These are phyloP conservation scores for Mycocentrospora acerina DNA, from an alignment of 2,329 filamentous ascomycete species.

Conservation along the genomic window DNA sequence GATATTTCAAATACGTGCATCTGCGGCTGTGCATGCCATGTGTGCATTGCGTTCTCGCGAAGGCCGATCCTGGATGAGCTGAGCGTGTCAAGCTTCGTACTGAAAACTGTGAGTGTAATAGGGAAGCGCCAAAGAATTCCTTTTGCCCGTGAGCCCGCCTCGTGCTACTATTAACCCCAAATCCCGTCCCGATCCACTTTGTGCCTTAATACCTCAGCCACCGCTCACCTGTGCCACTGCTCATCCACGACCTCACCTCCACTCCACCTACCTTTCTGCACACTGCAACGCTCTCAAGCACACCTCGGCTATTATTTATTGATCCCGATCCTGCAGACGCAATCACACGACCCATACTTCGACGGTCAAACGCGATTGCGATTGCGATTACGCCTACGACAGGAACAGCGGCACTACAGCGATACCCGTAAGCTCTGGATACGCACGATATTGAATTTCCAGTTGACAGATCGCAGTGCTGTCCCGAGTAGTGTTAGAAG, in stretches of 20 bases:
- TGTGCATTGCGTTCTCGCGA: not conserved
- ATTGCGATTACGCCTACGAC: not conserved
- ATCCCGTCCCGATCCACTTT: constrained; percentile 11
- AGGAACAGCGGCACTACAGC: too few relatives aligned
- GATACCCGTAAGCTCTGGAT: constrained; percentile 23
- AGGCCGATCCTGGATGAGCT: not conserved
- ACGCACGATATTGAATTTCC: constrained; percentile 19
- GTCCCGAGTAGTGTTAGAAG: too few relatives aligned
- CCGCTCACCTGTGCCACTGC: constrained; percentile 11
- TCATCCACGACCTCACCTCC: not conserved
- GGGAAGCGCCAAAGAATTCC: constrained; percentile 4
- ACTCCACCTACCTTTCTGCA: not conserved
- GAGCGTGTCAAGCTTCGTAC: constrained; percentile 2
- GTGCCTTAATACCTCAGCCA: constrained; percentile 29
- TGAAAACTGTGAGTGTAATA: too few relatives aligned
- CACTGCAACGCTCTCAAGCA: too few relatives aligned
- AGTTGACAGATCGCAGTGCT: constrained; percentile 24
- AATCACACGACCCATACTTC: too few relatives aligned
- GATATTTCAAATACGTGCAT: constrained; percentile 6
- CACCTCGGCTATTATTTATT: not conserved
- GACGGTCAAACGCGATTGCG: too few relatives aligned
- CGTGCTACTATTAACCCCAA: constrained; percentile 13
- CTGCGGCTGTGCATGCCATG: constrained; percentile 4
- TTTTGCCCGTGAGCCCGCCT: constrained; percentile 10
- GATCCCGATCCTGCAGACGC: constrained; percentile 4